A percentile compares a stretch with the other conserved stretches of the same genome.
These are phyloP conservation scores for Strobilomyces dryophilus DNA, from an alignment of 768 basidiomycete species.

Conservation along the genomic window DNA sequence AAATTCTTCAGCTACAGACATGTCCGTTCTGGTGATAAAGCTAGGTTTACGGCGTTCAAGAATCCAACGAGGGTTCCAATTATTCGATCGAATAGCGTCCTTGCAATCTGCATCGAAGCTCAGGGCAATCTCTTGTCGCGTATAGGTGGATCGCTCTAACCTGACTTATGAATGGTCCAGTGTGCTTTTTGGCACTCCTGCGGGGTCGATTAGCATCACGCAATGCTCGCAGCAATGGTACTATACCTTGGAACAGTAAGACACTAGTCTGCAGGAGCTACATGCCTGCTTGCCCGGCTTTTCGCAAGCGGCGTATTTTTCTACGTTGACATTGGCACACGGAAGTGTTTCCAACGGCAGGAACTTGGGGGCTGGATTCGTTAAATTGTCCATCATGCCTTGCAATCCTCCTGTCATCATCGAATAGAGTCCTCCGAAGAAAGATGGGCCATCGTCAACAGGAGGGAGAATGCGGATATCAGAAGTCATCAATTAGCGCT, in stretches of 20 bases:
- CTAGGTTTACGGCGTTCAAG: slow-evolving; percentile 17
- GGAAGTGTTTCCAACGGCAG: slow-evolving; percentile 28
- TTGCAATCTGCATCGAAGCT: slow-evolving; percentile 19
- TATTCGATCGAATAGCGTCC: slow-evolving; percentile 15
- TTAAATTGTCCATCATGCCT: slow-evolving; percentile 6
- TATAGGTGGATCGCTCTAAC: slow-evolving; percentile 14
- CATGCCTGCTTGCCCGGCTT: slow-evolving; percentile 30
- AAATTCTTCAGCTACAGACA: slow-evolving; percentile 11
- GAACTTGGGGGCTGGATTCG: slow-evolving; percentile 14
- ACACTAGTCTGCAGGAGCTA: slow-evolving; percentile 35
- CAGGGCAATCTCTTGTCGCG: not conserved
- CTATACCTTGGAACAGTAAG: slow-evolving; percentile 40
- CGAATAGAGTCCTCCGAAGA: slow-evolving; percentile 7
- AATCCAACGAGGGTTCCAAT: slow-evolving; percentile 23
- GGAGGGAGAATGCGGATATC: slow-evolving; percentile 19
- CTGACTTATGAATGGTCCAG: slow-evolving; percentile 38
- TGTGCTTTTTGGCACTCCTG: slow-evolving; percentile 41
- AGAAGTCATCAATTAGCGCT: slow-evolving; percentile 10
- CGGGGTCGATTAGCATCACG: not conserved
- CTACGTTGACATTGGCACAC: slow-evolving; percentile 34
- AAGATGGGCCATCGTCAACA: slow-evolving; percentile 10
- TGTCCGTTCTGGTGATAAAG: slow-evolving; percentile 10
- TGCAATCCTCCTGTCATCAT: slow-evolving; percentile 11
- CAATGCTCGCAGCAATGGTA: not conserved
- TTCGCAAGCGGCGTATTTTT: slow-evolving; percentile 23